Base-by-base conservation (phyloP, 2,329 filamentous ascomycete genomes). In the Nakataea oryzae region DNA sequence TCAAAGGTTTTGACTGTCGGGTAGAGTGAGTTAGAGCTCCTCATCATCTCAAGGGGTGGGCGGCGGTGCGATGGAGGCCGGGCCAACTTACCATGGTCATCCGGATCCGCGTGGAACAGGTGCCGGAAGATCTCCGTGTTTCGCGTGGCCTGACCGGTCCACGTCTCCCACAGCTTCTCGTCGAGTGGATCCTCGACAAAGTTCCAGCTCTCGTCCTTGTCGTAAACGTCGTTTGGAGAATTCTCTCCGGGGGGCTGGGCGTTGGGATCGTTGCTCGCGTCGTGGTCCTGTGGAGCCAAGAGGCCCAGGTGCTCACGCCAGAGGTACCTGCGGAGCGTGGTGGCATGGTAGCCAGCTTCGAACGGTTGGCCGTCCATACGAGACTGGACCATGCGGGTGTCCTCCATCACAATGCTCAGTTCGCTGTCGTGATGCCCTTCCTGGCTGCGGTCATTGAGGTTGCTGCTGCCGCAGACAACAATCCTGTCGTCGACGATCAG, bases 291-390 rank as follows among this genome's bases (percentile, higher is more conserved):
- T 11, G 90, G 80, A 0, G 88, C 87, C 12, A 96, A 79, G 11
- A 96, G 81, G 56, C 93, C 93, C 1, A 97, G 83, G 71, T 97
- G 93, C 77, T 97, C 96, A 67, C 93, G 86, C 85, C 91, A 96
- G 65, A 97, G 84, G 71, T 92, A 86, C 47, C 93, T 85, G 27
- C 93, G 89, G 13, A 97, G 86, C 1, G 88, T 90, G 6, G 90
- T 79, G 1, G 92, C 92, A 70, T 93, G 93, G 62, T 83, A 82
- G 11, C 86, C 87, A 9, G 90, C 93, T 34, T 79, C 81, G 77
- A 82, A 96, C 0, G 85, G 85, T 68, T 89, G 73, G 2, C 93
- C 93, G 66, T 89, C 82, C 91, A 97, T 96, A 28, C 74, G 84
- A 6, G 85, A 91, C 9, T 84, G 79, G 2, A 97, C 76, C 6